Evolutionary conservation across 2,329 filamentous ascomycete species (phyloP).

Genomic region (Claviceps monticola): DNA sequence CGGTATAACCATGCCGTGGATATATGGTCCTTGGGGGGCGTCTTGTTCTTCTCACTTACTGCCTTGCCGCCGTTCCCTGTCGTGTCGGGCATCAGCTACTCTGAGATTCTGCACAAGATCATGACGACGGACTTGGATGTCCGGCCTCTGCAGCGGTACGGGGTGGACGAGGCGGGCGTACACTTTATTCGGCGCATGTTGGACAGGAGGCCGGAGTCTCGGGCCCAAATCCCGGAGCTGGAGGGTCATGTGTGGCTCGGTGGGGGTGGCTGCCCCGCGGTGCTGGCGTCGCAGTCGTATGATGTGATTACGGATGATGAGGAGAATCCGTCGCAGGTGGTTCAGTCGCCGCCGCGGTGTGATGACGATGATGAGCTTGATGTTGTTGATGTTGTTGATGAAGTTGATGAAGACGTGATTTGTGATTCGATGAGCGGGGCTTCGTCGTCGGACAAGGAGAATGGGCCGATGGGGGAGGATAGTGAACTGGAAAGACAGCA

Average conservation of each 20-base stretch:
- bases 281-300: constrained; percentile 31
- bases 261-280: constrained; percentile 13
- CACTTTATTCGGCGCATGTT: constrained; percentile 70
- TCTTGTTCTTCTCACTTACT: constrained; percentile 78
- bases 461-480: constrained; percentile 49
- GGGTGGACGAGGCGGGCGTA: constrained; percentile 53
- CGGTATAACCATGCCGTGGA: constrained; percentile 88
- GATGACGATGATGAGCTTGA: too few species aligned
- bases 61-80: constrained; percentile 70
- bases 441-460: constrained; percentile 71
- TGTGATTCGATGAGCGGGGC: constrained; percentile 43
- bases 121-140: constrained; percentile 65
- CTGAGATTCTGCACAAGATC: constrained; percentile 70
- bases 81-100: constrained; percentile 59
- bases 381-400: background rate
- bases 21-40: constrained; percentile 90
- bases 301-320: constrained; percentile 50
- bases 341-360: too few species aligned
- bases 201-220: constrained; percentile 60
- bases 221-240: constrained; percentile 60
- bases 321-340: constrained; percentile 46
- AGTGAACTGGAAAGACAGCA: constrained; percentile 1
- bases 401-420: constrained; percentile 23
- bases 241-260: constrained; percentile 62
- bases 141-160: constrained; percentile 41